These are phyloP conservation scores for Panicum miliaceum DNA, from an alignment of 176 grass and related monocot species.

Conservation along the genomic window DNA sequence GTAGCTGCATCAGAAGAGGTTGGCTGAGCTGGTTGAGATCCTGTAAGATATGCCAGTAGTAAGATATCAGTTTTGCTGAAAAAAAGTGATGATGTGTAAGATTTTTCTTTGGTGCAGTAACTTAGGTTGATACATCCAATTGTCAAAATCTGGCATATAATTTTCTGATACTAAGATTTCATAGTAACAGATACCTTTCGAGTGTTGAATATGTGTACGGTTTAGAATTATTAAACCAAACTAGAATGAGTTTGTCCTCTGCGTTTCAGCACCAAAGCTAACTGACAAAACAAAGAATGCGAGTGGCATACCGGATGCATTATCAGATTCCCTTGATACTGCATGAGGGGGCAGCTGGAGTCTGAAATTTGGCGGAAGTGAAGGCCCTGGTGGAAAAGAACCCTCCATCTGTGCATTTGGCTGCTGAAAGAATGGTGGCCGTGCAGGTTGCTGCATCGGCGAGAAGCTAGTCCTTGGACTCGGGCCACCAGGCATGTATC, in stretches of 20 bases:
- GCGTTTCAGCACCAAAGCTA: background rate
- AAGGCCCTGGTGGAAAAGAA: slow-evolving; percentile 49
- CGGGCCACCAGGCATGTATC: slow-evolving; percentile 50
- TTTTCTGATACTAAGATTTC: background rate
- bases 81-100: background rate
- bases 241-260: background rate
- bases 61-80: background rate
- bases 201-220: no score
- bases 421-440: slow-evolving; percentile 55
- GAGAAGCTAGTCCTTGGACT: slow-evolving; percentile 55
- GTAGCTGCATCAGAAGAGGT: slow-evolving; percentile 36
- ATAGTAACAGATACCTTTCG: background rate
- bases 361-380: slow-evolving; percentile 64
- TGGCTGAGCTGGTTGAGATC: slow-evolving; percentile 48
- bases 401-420: slow-evolving; percentile 47
- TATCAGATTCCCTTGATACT: slow-evolving; percentile 49
- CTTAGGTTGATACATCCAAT: background rate
- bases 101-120: background rate
- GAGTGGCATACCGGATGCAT: slow-evolving; percentile 50
- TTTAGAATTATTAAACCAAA: no score
- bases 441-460: slow-evolving; percentile 45
- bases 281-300: background rate
- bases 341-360: slow-evolving; percentile 76
- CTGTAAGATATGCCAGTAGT: slow-evolving; percentile 44
- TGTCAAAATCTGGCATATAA: background rate